Evolutionary conservation across 805 yeast species (phyloP).

Genomic region (Ogataea paraovalis): DNA sequence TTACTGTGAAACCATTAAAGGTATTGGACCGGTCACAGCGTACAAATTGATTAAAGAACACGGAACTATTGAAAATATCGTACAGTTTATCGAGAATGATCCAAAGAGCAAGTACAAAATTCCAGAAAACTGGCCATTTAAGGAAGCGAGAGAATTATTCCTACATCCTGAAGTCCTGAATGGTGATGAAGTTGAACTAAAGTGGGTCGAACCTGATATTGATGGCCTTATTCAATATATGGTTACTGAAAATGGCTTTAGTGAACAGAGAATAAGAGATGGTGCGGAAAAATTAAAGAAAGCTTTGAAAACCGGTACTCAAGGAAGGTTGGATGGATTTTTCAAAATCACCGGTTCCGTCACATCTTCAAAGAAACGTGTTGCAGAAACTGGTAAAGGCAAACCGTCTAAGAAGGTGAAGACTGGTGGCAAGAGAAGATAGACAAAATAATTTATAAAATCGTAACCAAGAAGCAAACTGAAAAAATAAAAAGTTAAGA

Average conservation of each 20-base stretch:
- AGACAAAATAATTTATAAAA: slow-evolving; percentile 1
- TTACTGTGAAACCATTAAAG: slow-evolving; percentile 91
- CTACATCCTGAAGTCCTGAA: slow-evolving; percentile 73
- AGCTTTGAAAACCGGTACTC: slow-evolving; percentile 79
- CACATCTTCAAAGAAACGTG: slow-evolving; percentile 44
- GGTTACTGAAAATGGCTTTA: slow-evolving; percentile 86
- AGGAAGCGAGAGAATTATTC: slow-evolving; percentile 82
- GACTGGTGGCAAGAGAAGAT: slow-evolving; percentile 16
- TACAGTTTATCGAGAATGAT: slow-evolving; percentile 55
- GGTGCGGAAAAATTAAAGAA: slow-evolving; percentile 86
- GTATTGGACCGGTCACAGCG: slow-evolving; percentile 96
- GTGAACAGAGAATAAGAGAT: slow-evolving; percentile 83
- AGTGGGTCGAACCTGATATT: slow-evolving; percentile 87
- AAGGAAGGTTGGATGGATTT: slow-evolving; percentile 90
- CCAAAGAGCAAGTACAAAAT: slow-evolving; percentile 67
- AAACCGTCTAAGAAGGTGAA: slow-evolving; percentile 26
- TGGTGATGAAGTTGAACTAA: slow-evolving; percentile 59
- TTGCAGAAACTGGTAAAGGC: slow-evolving; percentile 29
- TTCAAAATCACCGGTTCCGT: slow-evolving; percentile 55
- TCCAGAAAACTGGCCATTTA: slow-evolving; percentile 94
- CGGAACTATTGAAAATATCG: slow-evolving; percentile 72
- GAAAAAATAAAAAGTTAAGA: neutral
- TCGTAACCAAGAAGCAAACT: neutral
- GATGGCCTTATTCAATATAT: slow-evolving; percentile 79
- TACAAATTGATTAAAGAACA: slow-evolving; percentile 83